Base-by-base conservation (phyloP, 2,329 filamentous ascomycete genomes). In the Orbilia ellipsospora region DNA sequence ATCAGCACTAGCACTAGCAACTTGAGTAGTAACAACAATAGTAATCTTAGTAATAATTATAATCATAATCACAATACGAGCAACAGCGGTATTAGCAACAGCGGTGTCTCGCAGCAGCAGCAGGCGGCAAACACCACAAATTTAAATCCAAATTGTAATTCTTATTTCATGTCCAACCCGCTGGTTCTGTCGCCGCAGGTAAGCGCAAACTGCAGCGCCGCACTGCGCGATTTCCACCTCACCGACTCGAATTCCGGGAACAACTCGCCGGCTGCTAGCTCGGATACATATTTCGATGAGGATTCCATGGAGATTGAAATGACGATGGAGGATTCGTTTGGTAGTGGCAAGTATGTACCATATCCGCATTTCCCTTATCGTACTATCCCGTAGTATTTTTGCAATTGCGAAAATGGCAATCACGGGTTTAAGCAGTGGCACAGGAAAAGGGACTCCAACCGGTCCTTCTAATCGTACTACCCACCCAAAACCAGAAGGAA, bases 281-380 rank as follows among this genome's bases (percentile, higher is more conserved):
- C 72, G 2, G 72, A 75, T 65, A 75, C 72, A 5, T 75, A 68
- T 50, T 75, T 75, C 20, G 72, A 75, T 36, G 72, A 75, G 36
- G 72, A 75, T 31, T 63, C 68, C 10, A 75, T 75, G 72, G 72
- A 75, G 2, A 75, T 75, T 45, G 72, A 75, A 18, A 75, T 75
- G 72, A 60, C 64, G 26, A 63, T 75, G 28, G 72, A 65, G 20
- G 67, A 72, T 26, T 51, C 67, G 5, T 75, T 69, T 51, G 60
- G 54, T n/a, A 40, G 62, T 28, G 61, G 62, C 40, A 69, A 69
- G 72, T 75, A 69, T 15, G 59, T 56, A 28, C 26, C 52, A 23
- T 51, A 26, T 63, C 15, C 55, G 10, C 31, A 36, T 54, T 65
- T 5, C 18, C 54, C 54, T 36, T 18, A 6, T 48, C 44, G 8